Evolutionary conservation across 2,329 filamentous ascomycete species (phyloP), one percentile per base, ranked within the genome.

Genomic region (Diplodia intermedia): DNA sequence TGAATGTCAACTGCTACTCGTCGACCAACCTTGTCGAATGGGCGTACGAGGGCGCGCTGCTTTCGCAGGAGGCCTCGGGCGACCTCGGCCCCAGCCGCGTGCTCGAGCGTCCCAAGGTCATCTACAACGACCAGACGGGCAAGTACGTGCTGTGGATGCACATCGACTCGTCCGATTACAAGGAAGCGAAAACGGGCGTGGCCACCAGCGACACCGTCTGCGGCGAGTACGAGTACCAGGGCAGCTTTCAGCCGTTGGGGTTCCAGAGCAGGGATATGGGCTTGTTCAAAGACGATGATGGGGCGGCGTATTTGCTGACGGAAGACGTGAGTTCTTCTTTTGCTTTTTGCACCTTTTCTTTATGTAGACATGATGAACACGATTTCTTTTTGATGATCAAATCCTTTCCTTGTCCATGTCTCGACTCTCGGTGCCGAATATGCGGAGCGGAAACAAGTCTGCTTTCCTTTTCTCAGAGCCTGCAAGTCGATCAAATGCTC

Each of bases 71-170:
- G 4, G 70, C 76, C 2, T 83, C 81, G 1, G 86, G 81, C 0
- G 88, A 90, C 69, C 80, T 90, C 0, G 89, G 88, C 0, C 87
- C 87, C 0, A 83, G 83, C 69, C 84, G 88, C 2, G 83, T 91
- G 12, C 85, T 91, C 2, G 89, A 91, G 76, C 80, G 89, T 23
- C 89, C 89, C 2, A 91, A 91, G 77, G 84, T 91, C 4, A 84
- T 91, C 5, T 90, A 86, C 79, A 91, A 91, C 71, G 85, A 87
- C 15, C 78, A 79, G n/a, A 90, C 88, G 0, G 72, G 76, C 6
- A 86, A 88, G 70, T 91, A 89, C 75, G 88, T 91, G n/a, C 79
- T 91, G 75, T 91, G 87, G 81, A 82, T 91, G 81, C 89, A 91
- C 73, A 89, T 90, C 60, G 89, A 91, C 73, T 83, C 80, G 67